A percentile compares a stretch with the other conserved stretches of the same genome.
Conservation (phyloP, 768 basidiomycete genomes). For the Termitomyces sp. region DNA sequence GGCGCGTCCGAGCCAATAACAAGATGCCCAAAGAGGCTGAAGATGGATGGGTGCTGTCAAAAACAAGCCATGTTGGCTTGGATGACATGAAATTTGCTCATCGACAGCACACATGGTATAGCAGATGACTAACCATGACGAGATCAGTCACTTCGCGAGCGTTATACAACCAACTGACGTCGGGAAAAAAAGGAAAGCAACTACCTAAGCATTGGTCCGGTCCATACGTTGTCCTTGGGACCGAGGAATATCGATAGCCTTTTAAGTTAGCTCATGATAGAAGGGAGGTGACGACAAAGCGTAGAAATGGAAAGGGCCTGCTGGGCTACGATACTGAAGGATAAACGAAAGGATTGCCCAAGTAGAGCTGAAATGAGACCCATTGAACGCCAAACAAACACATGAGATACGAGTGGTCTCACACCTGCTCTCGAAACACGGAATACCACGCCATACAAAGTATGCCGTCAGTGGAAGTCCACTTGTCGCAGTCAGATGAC, state of each 20-base stretch:
- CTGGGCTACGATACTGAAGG: not conserved
- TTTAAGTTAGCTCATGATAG: not conserved
- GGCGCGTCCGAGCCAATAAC: not conserved
- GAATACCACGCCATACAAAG: not conserved
- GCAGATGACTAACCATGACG: not conserved
- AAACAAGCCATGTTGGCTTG: not conserved
- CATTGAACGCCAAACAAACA: not conserved
- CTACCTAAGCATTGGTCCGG: slow-evolving; percentile 1
- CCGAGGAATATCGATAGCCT: not conserved
- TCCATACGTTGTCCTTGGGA: not conserved
- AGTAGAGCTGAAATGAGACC: not conserved
- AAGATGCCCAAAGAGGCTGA: not conserved
- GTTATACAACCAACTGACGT: not conserved
- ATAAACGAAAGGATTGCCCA: not conserved
- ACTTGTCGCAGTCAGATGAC: not conserved
- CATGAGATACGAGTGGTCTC: not conserved
- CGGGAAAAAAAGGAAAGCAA: not conserved
- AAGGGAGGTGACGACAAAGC: not conserved
- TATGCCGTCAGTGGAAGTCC: not conserved
- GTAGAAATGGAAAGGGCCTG: not conserved
- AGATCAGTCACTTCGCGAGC: not conserved
- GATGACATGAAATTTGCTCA: not conserved
- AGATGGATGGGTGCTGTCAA: not conserved
- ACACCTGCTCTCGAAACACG: not conserved
- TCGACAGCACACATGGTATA: slow-evolving; percentile 1